These are phyloP conservation scores for Lodderomyces metapsilosis DNA, from an alignment of 1,139 yeast species.

Conservation along the genomic window DNA sequence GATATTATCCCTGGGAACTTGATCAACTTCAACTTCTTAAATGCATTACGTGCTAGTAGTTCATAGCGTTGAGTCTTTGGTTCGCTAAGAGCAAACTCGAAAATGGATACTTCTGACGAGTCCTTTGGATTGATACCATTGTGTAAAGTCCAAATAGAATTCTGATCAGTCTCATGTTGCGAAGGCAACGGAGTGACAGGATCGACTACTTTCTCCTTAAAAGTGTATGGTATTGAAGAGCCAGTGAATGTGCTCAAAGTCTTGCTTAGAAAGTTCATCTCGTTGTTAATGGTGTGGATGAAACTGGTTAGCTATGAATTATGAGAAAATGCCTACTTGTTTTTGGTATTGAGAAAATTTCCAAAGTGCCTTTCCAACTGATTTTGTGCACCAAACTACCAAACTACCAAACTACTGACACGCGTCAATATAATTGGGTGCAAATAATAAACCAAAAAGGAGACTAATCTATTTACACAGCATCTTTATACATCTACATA, in stretches of 20 bases:
- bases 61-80: slow-evolving; percentile 28
- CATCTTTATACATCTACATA: no score
- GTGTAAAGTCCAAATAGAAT: slow-evolving; percentile 49
- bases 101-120: slow-evolving; percentile 50
- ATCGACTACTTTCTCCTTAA: slow-evolving; percentile 43
- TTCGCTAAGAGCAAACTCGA: slow-evolving; percentile 56
- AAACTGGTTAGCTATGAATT: no score
- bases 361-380: no score
- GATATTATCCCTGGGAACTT: slow-evolving; percentile 77
- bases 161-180: slow-evolving; percentile 11
- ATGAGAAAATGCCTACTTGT: no score
- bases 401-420: no score
- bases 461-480: no score
- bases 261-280: slow-evolving; percentile 61
- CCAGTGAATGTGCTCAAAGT: slow-evolving; percentile 57
- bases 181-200: slow-evolving; percentile 14
- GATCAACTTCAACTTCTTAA: slow-evolving; percentile 62
- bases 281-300: not conserved
- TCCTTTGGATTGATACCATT: slow-evolving; percentile 46
- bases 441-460: no score
- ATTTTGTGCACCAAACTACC: no score
- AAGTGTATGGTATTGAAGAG: slow-evolving; percentile 54
- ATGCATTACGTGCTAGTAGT: slow-evolving; percentile 59
- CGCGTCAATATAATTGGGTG: no score
- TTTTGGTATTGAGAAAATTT: no score